Conservation (phyloP, 192 early-diverging fungal genomes). For the Entomortierella chlamydospora region DNA sequence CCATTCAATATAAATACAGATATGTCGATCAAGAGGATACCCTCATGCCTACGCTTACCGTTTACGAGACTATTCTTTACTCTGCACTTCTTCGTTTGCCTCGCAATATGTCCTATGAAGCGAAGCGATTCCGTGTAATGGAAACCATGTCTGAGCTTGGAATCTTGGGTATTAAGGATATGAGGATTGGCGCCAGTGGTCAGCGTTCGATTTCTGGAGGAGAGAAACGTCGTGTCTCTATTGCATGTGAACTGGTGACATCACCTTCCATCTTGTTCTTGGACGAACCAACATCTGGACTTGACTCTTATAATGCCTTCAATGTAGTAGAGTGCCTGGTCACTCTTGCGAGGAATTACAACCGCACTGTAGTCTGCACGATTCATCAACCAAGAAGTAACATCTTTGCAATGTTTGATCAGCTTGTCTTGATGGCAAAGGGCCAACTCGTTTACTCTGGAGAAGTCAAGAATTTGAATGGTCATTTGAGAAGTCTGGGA, state of each 20-base stretch:
- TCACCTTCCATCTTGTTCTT: slow-evolving; percentile 91
- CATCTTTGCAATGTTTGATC: slow-evolving; percentile 92
- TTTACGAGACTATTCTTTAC: slow-evolving; percentile 91
- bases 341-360: slow-evolving; percentile 69
- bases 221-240: slow-evolving; percentile 92
- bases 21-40: slow-evolving; percentile 96
- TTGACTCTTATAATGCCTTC: slow-evolving; percentile 94
- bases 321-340: slow-evolving; percentile 94
- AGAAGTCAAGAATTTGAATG: slow-evolving; percentile 67
- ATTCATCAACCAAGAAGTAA: slow-evolving; percentile 96
- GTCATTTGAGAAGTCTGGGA: slow-evolving; percentile 81
- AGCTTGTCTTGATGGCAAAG: slow-evolving; percentile 85
- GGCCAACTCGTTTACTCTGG: slow-evolving; percentile 90
- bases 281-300: slow-evolving; percentile 85
- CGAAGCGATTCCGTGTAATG: slow-evolving; percentile 78
- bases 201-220: slow-evolving; percentile 91
- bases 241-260: slow-evolving; percentile 96
- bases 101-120: slow-evolving; percentile 71
- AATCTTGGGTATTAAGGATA: slow-evolving; percentile 85
- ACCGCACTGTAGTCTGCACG: slow-evolving; percentile 89
- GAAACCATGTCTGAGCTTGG: slow-evolving; percentile 89
- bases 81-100: slow-evolving; percentile 89
- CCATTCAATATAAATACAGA: slow-evolving; percentile 20
- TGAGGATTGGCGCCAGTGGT: slow-evolving; percentile 76
- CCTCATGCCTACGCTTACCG: slow-evolving; percentile 87